phyloP scores from a whole-genome alignment of 2,329 filamentous ascomycete species.

The Sarocladium kiliense region DNA sequence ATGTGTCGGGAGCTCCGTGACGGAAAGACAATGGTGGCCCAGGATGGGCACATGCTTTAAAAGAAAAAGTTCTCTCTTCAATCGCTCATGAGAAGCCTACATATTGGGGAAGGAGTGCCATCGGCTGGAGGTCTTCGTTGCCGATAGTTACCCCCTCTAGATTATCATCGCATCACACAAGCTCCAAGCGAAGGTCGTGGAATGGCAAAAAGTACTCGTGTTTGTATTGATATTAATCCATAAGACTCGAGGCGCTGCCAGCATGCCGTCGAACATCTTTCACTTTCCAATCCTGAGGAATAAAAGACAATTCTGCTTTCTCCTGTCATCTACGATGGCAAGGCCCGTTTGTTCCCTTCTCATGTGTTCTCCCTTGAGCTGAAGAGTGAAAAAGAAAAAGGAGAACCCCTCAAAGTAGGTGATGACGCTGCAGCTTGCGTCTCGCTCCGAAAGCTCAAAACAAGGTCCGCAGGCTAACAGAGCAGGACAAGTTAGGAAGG shows the following conservation, averaged over 20 bases:
- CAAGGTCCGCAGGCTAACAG: not conserved
- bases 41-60: too few species aligned
- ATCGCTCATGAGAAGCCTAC: too few species aligned
- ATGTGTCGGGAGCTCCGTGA: too few species aligned
- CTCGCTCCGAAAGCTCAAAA: not conserved
- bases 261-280: slow-evolving; percentile 1
- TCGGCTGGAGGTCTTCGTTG: too few species aligned
- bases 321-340: not conserved
- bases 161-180: not conserved
- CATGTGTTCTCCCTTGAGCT: too few species aligned
- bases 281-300: not conserved
- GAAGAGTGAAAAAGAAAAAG: too few species aligned
- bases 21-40: too few species aligned
- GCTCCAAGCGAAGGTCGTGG: not conserved
- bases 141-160: not conserved
- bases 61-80: too few species aligned
- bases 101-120: too few species aligned
- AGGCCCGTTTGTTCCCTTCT: not conserved
- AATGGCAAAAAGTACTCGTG: not conserved
- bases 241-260: slow-evolving; percentile 4
- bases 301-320: too few species aligned
- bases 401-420: too few species aligned
- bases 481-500: not conserved
- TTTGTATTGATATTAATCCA: not conserved
- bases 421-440: too few species aligned